A percentile compares a stretch with the other conserved stretches of the same genome.
Evolutionary conservation across 495 filamentous ascomycete genomes (phyloP).

Genomic region (Aspergillus diversus): DNA sequence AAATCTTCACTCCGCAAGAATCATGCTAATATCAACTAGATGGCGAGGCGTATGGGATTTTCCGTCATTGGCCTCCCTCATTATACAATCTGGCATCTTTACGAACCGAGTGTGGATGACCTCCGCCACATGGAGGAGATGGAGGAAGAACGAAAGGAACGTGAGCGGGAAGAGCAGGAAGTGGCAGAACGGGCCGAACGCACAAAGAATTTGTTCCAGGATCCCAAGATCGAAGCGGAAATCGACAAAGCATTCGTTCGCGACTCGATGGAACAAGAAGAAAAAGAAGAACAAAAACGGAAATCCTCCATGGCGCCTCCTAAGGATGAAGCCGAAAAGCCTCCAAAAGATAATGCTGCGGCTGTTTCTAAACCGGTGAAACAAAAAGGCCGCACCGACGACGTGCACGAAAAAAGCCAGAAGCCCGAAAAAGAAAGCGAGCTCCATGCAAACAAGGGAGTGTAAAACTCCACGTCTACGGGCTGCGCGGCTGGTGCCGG

Average conservation of each 20-base stretch:
- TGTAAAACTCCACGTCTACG: not conserved
- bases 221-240: conserved; percentile 75
- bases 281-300: conserved; percentile 28
- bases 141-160: conserved; percentile 75
- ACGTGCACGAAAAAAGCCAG: not conserved
- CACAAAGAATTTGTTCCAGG: conserved; percentile 57
- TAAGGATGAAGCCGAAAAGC: conserved; percentile 2
- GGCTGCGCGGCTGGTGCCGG: not conserved
- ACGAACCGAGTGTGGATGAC: conserved; percentile 97
- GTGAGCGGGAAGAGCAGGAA: conserved; percentile 74
- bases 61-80: conserved; percentile 97
- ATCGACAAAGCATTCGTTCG: conserved; percentile 78
- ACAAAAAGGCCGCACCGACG: conserved; percentile 3
- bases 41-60: conserved; percentile 94
- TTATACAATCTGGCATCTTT: conserved; percentile 99
- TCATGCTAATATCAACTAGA: conserved; percentile 59
- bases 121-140: conserved; percentile 98
- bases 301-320: conserved; percentile 15
- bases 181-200: conserved; percentile 53
- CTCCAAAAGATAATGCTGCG: not conserved
- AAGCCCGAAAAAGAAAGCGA: not conserved
- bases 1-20: not conserved
- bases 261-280: conserved; percentile 62
- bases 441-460: not conserved
- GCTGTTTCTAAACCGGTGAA: conserved; percentile 13